Conservation (phyloP, 2,329 filamentous ascomycete genomes). For the Alternaria ethzedia region DNA sequence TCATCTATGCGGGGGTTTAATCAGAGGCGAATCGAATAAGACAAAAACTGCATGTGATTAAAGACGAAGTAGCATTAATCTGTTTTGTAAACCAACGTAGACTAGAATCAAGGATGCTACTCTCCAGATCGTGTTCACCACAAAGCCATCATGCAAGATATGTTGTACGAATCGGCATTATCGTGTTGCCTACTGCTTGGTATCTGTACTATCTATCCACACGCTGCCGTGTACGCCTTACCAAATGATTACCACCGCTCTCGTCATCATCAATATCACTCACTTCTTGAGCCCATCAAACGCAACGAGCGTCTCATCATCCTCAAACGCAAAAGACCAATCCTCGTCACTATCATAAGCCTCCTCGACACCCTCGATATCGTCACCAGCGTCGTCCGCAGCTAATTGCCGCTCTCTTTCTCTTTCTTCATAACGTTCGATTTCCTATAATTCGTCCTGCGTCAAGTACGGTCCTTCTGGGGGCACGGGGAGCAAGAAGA, state of each 20-base stretch:
- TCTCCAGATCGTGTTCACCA: background rate
- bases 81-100: background rate
- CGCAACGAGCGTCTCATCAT: constrained; percentile 2
- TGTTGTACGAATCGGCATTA: background rate
- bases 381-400: constrained; percentile 12
- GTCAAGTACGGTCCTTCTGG: background rate
- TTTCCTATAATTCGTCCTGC: background rate
- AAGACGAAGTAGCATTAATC: background rate
- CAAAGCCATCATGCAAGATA: background rate
- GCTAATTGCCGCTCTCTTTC: background rate
- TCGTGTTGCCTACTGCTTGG: constrained; percentile 11
- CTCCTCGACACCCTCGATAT: constrained; percentile 8
- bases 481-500: background rate
- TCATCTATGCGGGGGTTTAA: background rate
- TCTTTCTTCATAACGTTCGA: constrained; percentile 1
- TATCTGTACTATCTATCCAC: constrained; percentile 10
- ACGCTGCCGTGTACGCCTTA: background rate
- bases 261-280: background rate
- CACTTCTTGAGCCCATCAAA: background rate
- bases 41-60: background rate
- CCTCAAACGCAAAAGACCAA: constrained; percentile 7
- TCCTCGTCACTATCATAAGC: constrained; percentile 14
- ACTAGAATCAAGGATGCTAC: background rate
- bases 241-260: constrained; percentile 8
- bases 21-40: background rate